Percentiles rank a stretch among this genome's conserved stretches.
phyloP scores from a whole-genome alignment of 192 early-diverging fungal species.

The Backusella australiensis region DNA sequence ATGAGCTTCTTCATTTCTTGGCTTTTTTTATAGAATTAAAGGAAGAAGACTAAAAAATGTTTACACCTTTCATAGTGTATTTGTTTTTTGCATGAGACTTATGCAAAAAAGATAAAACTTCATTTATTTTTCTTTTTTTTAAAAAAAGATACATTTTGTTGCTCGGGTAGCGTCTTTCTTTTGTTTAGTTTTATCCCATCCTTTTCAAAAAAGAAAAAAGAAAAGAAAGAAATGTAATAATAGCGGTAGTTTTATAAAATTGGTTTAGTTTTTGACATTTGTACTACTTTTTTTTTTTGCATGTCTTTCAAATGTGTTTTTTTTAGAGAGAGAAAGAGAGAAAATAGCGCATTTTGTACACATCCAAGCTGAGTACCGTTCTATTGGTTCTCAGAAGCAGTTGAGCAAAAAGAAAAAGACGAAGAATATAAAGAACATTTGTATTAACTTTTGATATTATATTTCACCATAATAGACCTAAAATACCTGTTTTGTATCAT shows the following conservation, averaged over 20 bases:
- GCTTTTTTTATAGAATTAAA: neutral
- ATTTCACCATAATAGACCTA: too few relatives aligned
- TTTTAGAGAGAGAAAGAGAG: neutral
- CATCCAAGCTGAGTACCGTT: neutral
- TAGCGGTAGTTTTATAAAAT: neutral
- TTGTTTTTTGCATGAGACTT: too few relatives aligned
- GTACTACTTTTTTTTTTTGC: neutral
- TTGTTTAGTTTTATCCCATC: neutral
- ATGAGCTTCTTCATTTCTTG: neutral
- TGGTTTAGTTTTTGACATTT: neutral
- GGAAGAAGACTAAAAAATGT: neutral
- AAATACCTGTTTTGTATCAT: too few relatives aligned
- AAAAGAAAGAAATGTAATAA: neutral
- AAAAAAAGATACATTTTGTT: too few relatives aligned
- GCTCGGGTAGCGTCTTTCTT: neutral
- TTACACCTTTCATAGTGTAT: neutral
- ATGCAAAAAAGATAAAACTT: neutral
- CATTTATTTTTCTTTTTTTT: neutral
- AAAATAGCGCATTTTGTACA: neutral
- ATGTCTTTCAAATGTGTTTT: neutral
- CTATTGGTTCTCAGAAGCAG: neutral
- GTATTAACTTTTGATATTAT: too few relatives aligned
- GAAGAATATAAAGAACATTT: too few relatives aligned
- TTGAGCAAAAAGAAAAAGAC: neutral
- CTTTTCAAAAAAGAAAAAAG: neutral